Base-by-base conservation (phyloP, 2,329 filamentous ascomycete genomes). In the Aureobasidium sp. region DNA sequence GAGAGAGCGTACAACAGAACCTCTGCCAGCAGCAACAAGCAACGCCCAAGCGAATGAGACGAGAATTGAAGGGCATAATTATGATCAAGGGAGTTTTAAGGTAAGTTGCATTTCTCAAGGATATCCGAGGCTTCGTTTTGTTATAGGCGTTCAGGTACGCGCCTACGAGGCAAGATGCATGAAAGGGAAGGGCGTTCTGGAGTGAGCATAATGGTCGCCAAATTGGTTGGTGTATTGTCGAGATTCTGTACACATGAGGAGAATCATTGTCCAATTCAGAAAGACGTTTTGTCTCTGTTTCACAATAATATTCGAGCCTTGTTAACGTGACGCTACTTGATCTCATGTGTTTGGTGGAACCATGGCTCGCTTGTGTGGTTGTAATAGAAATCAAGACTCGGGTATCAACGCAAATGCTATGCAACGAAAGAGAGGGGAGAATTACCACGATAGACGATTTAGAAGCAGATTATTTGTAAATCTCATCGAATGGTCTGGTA, bases 401-500 rank as follows among this genome's bases (percentile, higher is more conserved):
- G n/a, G 37, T n/a, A 61, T 43, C 17, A 48, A 53, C 51, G 60
- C 60, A 43, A 32, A 56, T 53, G 60, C 60, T 62, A 62, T 62
- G 60, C 60, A 51, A 34, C 10, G 13, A 20, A 17, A 62, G 29
- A 50, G 47, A 51, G 47, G 13, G 12, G 47, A 43, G n/a, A 51
- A 13, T 2, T 17, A 24, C 24, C 10, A 47, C 1, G 27, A 47
- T 47, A 29, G 5, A 39, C 15, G 10, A 24, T 2, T 20, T 10
- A 59, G 20, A 36, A 59, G 29, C 50, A 15, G 43, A 29, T 71
- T 66, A 93, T 74, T 90, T 87, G 75, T 96, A 99, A 59, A 99
- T 92, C 74, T 97, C 93, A 74, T 97, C 92, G 76, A 99, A 99
- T 2, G 94, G 94, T 71, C 94, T 82, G 4, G 93, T 97, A 76